Evolutionary conservation across 2,329 filamentous ascomycete species (phyloP).

Genomic region (Claviceps africana): DNA sequence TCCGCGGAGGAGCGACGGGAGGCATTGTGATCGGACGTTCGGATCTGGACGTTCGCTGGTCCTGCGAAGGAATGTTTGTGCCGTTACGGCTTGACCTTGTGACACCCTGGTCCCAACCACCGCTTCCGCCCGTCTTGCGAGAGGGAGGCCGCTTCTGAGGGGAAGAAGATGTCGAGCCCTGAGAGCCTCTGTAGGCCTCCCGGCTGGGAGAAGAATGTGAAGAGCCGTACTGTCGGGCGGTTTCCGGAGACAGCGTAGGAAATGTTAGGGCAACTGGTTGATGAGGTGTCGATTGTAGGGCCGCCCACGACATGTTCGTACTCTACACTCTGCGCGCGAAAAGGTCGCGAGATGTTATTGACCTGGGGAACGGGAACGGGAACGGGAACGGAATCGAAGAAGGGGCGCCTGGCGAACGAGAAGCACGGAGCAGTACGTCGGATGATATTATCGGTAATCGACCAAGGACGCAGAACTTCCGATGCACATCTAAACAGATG

Average conservation of each 20-base stretch:
- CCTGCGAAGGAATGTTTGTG: conserved; percentile 28
- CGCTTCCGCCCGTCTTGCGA: conserved; percentile 37
- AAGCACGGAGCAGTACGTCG: neutral
- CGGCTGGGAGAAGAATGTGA: conserved; percentile 36
- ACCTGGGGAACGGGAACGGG: neutral
- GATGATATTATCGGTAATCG: conserved; percentile 1
- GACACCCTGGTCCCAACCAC: conserved; percentile 25
- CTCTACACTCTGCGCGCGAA: conserved; percentile 7
- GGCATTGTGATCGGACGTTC: conserved; percentile 48
- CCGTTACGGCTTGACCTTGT: conserved; percentile 33
- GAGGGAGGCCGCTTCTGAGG: conserved; percentile 39
- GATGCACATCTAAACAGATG: neutral
- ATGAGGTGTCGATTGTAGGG: conserved; percentile 45
- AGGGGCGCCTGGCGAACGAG: neutral
- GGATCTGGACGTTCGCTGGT: conserved; percentile 30
- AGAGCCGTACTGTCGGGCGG: conserved; percentile 38
- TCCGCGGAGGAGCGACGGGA: conserved; percentile 58
- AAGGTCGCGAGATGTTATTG: conserved; percentile 3
- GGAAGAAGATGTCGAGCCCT: conserved; percentile 32
- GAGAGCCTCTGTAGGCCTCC: conserved; percentile 44
- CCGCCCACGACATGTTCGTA: conserved; percentile 37
- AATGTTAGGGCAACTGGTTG: conserved; percentile 36
- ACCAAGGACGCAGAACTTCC: neutral
- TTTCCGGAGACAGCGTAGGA: conserved; percentile 34
- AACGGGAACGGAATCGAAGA: neutral